Percentiles rank a stretch among this genome's conserved stretches.
phyloP scores from a whole-genome alignment of 495 filamentous ascomycete genomes.

The Podospora pseudoanserina region DNA sequence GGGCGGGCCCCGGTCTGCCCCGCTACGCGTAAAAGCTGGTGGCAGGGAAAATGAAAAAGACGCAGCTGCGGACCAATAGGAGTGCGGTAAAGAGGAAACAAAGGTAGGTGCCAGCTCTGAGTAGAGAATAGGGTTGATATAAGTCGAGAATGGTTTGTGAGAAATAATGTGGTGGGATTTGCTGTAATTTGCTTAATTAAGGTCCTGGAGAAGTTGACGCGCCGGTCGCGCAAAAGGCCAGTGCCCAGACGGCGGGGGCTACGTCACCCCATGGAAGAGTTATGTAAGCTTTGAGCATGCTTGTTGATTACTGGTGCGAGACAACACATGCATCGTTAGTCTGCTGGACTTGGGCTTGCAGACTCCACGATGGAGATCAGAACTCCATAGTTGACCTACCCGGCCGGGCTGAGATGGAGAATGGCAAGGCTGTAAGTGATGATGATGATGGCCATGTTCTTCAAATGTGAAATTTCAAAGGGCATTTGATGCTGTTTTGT shows the following conservation, averaged over 20 bases:
- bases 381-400: background rate
- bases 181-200: conserved; percentile 5
- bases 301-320: background rate
- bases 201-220: conserved; percentile 12
- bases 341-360: background rate
- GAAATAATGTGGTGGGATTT: background rate
- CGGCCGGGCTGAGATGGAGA: background rate
- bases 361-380: background rate
- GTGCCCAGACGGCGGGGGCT: background rate
- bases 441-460: background rate
- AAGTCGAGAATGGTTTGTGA: background rate
- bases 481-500: background rate
- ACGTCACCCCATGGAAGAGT: conserved; percentile 1
- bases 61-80: background rate
- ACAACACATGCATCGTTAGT: background rate
- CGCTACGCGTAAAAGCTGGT: background rate
- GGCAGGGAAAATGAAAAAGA: background rate
- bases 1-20: background rate
- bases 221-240: background rate
- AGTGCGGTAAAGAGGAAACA: background rate
- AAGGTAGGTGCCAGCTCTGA: background rate
- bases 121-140: background rate
- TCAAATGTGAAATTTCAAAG: background rate
- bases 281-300: background rate
- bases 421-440: background rate